Evolutionary conservation across 2,329 filamentous ascomycete genomes (phyloP), one percentile per base, ranked within the genome.

Genomic region (Colletotrichum zoysiae): DNA sequence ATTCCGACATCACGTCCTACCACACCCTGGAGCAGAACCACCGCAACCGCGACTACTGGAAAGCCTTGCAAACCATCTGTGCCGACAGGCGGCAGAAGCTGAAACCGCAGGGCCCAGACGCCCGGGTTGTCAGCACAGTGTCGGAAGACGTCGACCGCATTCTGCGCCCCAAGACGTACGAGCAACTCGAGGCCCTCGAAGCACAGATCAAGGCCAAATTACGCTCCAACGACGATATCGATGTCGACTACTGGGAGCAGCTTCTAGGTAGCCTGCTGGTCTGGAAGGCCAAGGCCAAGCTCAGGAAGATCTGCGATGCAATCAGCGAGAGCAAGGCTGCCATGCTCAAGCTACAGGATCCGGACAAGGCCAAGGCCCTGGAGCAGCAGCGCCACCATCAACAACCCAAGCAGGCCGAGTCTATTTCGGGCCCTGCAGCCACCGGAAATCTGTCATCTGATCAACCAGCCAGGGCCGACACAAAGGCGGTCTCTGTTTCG

Each of bases 221-320:
- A 59, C 88, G 91, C 64, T 97, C 94, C 9, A 92, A 97, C 78
- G 95, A 98, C 78, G 91, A 93, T 50, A 95, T 99, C 75, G 96
- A 99, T 81, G 94, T 93, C 2, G 96, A 99, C 82, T 99, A 98
- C 81, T 99, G 96, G 96, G 94, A 97, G 79, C 94, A 97, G 79
- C 86, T 99, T 20, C 86, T 99, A 73, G 91, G 91, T 75, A 97
- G 92, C 78, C 84, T 99, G 74, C 86, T 93, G 8, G 90, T 97
- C 1, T 98, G 94, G 91, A 98, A 98, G 83, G 94, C 96, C 44
- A 95, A 93, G 80, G 94, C 95, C 2, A 94, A 92, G 80, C 83
- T 99, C 65, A 91, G 90, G 75, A 91, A 89, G 73, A 91, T 98
- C 20, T 95, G 92, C 75, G 90, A 93, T 75, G 89, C 89, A 16